Evolutionary conservation across 2,329 filamentous ascomycete species (phyloP), one percentile per base, ranked within the genome.

Genomic region (Seiridium cupressi): DNA sequence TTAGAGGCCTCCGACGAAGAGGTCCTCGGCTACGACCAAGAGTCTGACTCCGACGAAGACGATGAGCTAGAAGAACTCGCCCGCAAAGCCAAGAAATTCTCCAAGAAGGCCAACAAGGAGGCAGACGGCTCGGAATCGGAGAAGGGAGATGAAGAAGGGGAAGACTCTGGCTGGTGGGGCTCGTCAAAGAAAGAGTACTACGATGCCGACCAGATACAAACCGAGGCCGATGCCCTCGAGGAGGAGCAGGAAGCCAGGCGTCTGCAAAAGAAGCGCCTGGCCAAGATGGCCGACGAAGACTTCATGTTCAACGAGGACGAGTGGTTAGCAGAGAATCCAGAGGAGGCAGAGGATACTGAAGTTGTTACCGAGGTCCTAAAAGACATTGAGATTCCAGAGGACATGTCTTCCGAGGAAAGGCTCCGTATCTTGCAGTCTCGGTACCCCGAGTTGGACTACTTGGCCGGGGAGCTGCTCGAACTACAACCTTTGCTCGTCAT

Each of bases 291-390:
- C 5, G 93, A 96, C 66, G 90, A 90, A 44, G 95, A 99, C 72
- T 99, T 97, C 70, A 89, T 92, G 7, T 96, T 98, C 65, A 93
- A 98, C 68, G 91, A 96, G 70, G 84, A 87, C 47, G 93, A 96
- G 66, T 98, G 94, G 95, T 73, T 89, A 44, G 86, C 84, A 34
- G 78, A 81, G 13, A 82, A 81, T 3, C 80, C 80, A 1, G 79
- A 81, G 40, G 79, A 80, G 61, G 80, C 51, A n/a, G 60, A 63
- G 42, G 35, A 58, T 4, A 61, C 77, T 64, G 84, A 87, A 13
- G 83, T 89, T n/a, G 86, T 96, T 10, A 95, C 89, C 3, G 92
- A 98, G 72, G 85, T 93, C n/a, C 81, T 98, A 51, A 91, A 92
- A 56, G 90, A 96, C 68, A 72, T 93, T 47, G 89, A 93, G 67